Percentiles rank a stretch among this genome's conserved stretches.
phyloP scores from a whole-genome alignment of 306 rosid genomes.

The Cucurbita moschata region DNA sequence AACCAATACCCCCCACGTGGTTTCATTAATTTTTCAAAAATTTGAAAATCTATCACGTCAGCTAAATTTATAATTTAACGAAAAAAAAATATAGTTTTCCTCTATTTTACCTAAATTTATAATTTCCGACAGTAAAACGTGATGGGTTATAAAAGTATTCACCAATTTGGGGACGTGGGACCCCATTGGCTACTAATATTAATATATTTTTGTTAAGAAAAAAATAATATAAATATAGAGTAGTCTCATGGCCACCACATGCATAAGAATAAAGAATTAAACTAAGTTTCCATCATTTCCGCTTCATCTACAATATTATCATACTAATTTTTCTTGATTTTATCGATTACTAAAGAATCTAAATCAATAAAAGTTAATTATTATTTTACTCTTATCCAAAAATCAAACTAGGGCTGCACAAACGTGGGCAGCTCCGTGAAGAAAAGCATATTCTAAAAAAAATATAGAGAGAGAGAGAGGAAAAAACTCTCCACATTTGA shows the following conservation, averaged over 20 bases:
- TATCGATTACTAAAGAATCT: background rate
- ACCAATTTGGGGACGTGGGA: background rate
- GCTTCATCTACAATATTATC: background rate
- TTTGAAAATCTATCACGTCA: too few relatives aligned
- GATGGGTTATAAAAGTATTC: too few relatives aligned
- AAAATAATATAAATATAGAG: too few relatives aligned
- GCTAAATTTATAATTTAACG: too few relatives aligned
- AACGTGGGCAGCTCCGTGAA: background rate
- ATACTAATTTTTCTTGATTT: background rate
- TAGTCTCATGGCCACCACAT: background rate
- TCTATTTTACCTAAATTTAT: too few relatives aligned
- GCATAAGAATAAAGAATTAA: background rate
- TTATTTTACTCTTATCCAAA: background rate
- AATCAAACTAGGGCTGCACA: background rate
- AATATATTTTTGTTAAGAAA: background rate
- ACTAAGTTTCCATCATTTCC: background rate
- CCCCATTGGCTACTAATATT: background rate
- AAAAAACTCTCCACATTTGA: background rate
- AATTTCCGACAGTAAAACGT: too few relatives aligned
- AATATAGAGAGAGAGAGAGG: background rate
- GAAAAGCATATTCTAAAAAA: background rate
- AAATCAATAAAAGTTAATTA: background rate
- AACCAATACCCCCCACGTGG: too few relatives aligned
- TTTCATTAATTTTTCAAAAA: too few relatives aligned
- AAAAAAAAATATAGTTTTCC: too few relatives aligned